Conservation (phyloP, 169 alveolate genomes). For the Theileria annulata region DNA sequence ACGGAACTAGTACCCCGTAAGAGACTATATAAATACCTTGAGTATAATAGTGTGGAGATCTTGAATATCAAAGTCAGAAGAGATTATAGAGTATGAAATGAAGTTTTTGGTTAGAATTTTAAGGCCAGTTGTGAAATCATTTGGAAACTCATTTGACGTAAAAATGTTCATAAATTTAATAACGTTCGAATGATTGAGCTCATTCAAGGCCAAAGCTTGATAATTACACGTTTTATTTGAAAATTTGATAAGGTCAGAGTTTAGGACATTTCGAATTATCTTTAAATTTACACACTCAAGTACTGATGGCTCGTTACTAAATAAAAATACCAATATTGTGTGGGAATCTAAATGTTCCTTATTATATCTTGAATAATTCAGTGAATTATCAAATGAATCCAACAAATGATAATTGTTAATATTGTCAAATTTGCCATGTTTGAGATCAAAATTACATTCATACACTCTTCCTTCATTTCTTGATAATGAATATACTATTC, state of each 20-base stretch:
- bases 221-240: background rate
- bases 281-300: constrained; percentile 44
- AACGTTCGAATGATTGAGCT: background rate
- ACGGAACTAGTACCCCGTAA: too few species aligned
- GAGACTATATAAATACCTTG: background rate
- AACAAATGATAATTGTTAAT: constrained; percentile 6
- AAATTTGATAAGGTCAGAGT: constrained; percentile 25
- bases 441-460: constrained; percentile 47
- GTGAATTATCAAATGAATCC: background rate
- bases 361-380: background rate
- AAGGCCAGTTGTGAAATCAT: constrained; percentile 8
- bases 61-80: background rate
- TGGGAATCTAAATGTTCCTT: background rate
- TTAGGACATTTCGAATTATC: constrained; percentile 50
- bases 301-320: constrained; percentile 5
- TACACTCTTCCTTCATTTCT: constrained; percentile 54
- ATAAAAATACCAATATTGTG: constrained; percentile 36
- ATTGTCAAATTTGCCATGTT: background rate
- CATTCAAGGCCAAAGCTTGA: background rate
- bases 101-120: constrained; percentile 19
- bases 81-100: constrained; percentile 45
- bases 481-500: constrained; percentile 35
- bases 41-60: background rate
- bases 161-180: background rate
- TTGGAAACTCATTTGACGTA: background rate